phyloP scores from a whole-genome alignment of 2,329 filamentous ascomycete genomes.

The Aureobasidium subglaciale region DNA sequence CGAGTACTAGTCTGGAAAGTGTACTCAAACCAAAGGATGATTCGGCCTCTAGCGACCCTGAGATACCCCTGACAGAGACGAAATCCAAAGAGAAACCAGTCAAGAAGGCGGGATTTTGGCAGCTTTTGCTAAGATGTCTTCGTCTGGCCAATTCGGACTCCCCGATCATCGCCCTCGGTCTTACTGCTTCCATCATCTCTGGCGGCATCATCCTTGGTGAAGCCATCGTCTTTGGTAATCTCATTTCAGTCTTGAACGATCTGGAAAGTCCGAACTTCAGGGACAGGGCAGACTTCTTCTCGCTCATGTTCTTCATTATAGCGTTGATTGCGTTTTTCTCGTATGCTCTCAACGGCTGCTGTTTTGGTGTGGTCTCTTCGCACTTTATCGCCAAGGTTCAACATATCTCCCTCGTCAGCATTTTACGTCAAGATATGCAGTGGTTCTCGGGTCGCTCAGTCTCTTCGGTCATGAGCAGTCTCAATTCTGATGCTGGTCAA shows the following conservation, averaged over 20 bases:
- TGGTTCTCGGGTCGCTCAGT: constrained; percentile 43
- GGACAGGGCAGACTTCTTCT: constrained; percentile 35
- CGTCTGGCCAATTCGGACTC: constrained; percentile 32
- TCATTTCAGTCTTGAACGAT: constrained; percentile 45
- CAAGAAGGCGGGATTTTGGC: constrained; percentile 8
- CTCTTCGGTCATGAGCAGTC: constrained; percentile 38
- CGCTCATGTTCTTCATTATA: constrained; percentile 47
- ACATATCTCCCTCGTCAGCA: constrained; percentile 42
- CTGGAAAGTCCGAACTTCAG: constrained; percentile 20
- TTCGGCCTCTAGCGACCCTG: constrained; percentile 31
- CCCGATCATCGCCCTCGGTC: constrained; percentile 34
- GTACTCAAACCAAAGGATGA: constrained; percentile 39
- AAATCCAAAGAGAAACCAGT: constrained; percentile 25
- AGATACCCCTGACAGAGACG: constrained; percentile 23
- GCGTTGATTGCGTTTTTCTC: constrained; percentile 43
- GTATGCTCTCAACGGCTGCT: constrained; percentile 38
- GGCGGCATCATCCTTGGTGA: constrained; percentile 52
- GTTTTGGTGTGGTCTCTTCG: constrained; percentile 43
- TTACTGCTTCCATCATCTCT: constrained; percentile 39
- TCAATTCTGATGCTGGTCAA: constrained; percentile 43
- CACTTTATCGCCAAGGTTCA: constrained; percentile 39
- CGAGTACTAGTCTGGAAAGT: constrained; percentile 29
- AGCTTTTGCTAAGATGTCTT: constrained; percentile 13
- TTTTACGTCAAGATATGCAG: constrained; percentile 48
- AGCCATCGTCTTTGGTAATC: constrained; percentile 50